phyloP scores from a whole-genome alignment of 2,329 filamentous ascomycete species.

The Rutstroemia sp. region DNA sequence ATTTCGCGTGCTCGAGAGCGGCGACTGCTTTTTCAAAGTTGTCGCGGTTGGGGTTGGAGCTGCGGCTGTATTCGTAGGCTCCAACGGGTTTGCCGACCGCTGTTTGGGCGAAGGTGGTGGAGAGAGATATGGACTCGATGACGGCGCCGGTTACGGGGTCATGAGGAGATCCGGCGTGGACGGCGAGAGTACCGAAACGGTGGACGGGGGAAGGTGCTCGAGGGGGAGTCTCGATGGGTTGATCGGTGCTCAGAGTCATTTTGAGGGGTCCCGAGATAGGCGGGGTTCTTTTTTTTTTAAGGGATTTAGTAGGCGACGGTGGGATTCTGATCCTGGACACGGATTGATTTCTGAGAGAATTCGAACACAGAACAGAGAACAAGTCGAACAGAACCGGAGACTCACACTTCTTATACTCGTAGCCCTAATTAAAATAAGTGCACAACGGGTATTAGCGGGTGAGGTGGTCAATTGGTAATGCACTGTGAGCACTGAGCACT shows the following conservation, averaged over 20 bases:
- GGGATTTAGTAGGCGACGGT: no score
- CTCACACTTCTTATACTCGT: no score
- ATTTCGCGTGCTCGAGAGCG: slow-evolving; percentile 83
- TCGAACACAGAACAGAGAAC: no score
- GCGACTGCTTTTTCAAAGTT: slow-evolving; percentile 93
- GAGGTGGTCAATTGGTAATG: no score
- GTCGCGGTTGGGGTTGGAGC: slow-evolving; percentile 87
- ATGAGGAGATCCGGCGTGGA: slow-evolving; percentile 86
- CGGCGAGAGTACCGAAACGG: slow-evolving; percentile 85
- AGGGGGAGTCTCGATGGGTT: slow-evolving; percentile 65
- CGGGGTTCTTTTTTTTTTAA: no score
- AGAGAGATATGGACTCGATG: slow-evolving; percentile 92
- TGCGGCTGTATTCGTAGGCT: slow-evolving; percentile 86
- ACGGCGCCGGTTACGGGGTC: slow-evolving; percentile 91
- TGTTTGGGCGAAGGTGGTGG: slow-evolving; percentile 91
- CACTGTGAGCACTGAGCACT: no score
- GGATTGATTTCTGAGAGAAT: no score
- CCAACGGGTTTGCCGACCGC: slow-evolving; percentile 83
- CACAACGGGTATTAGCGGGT: no score
- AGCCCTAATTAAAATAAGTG: no score
- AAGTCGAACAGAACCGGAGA: no score
- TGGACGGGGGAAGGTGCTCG: slow-evolving; percentile 66
- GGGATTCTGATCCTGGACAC: no score
- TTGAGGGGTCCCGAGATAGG: slow-evolving; percentile 3
- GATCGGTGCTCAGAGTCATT: slow-evolving; percentile 30